Percentiles rank a stretch among this genome's conserved stretches.
phyloP scores from a whole-genome alignment of 495 filamentous ascomycete genomes.

The Bacidia gigantensis region DNA sequence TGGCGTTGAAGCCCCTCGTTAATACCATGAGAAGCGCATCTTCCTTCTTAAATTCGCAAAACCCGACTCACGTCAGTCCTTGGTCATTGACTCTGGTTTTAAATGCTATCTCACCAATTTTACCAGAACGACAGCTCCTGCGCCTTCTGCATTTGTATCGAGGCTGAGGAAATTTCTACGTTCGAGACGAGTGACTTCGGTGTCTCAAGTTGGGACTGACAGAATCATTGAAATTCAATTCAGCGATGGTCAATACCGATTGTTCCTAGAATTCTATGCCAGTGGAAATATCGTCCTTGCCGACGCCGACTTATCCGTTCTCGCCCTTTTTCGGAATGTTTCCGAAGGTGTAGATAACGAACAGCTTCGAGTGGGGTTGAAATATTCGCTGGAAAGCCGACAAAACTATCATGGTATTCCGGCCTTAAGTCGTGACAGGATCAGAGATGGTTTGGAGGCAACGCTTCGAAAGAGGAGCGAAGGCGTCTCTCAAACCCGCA shows the following conservation, averaged over 20 bases:
- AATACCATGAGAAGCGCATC: conserved; percentile 45
- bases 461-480: conserved; percentile 41
- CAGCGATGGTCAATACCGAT: conserved; percentile 72
- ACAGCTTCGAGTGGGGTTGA: conserved; percentile 56
- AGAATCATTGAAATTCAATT: conserved; percentile 86
- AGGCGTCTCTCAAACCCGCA: conserved; percentile 35
- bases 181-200: conserved; percentile 65
- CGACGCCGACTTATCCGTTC: conserved; percentile 61
- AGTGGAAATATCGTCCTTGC: conserved; percentile 90
- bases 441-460: conserved; percentile 55
- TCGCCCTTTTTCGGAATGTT: conserved; percentile 71
- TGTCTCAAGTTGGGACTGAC: conserved; percentile 83
- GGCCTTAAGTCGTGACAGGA: conserved; percentile 52
- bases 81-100: conserved; percentile 89
- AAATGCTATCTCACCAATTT: conserved; percentile 88
- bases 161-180: conserved; percentile 76
- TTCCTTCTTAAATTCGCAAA: conserved; percentile 88
- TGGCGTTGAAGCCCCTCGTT: not conserved
- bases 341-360: conserved; percentile 58
- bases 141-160: conserved; percentile 71
- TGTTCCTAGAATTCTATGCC: conserved; percentile 94
- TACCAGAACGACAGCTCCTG: conserved; percentile 66
- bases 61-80: conserved; percentile 69
- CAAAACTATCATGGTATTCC: conserved; percentile 71
- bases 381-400: conserved; percentile 67